Conservation (phyloP, 768 basidiomycete genomes). For the Mycena pura region DNA sequence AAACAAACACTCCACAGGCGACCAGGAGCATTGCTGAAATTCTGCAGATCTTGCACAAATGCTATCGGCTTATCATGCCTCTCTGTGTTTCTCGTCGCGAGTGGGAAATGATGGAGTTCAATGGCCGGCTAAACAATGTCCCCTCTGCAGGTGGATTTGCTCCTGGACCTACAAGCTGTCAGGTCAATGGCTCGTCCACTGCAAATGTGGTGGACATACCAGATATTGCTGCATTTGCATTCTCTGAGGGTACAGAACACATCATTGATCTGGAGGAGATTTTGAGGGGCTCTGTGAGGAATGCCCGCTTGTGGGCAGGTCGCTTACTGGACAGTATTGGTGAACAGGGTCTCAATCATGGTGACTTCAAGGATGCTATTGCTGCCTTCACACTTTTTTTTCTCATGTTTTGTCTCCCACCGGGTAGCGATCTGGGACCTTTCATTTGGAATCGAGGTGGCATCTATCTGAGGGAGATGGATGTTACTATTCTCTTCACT, state of each 20-base stretch:
- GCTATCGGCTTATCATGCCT: conserved; percentile 11
- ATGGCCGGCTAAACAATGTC: conserved; percentile 1
- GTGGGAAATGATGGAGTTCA: conserved; percentile 8
- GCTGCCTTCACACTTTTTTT: background rate
- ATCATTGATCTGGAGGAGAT: no score
- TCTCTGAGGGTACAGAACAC: no score
- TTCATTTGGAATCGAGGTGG: background rate
- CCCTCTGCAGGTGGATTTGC: background rate
- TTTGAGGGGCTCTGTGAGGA: no score
- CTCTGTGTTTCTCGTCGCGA: conserved; percentile 11
- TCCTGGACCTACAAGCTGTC: background rate
- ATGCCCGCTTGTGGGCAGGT: no score
- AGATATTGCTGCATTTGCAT: no score
- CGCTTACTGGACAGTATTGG: background rate
- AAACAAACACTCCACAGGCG: background rate
- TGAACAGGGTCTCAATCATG: background rate
- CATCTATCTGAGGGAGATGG: background rate
- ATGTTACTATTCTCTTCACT: background rate
- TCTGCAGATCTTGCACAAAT: background rate
- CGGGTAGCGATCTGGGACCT: background rate
- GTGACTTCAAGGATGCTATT: background rate
- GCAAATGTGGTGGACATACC: background rate
- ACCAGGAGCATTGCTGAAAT: background rate
- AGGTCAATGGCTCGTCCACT: background rate
- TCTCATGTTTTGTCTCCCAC: background rate